Evolutionary conservation across 345 rosid genomes (phyloP), one percentile per base, ranked within the genome.

Genomic region (Brassica juncea): DNA sequence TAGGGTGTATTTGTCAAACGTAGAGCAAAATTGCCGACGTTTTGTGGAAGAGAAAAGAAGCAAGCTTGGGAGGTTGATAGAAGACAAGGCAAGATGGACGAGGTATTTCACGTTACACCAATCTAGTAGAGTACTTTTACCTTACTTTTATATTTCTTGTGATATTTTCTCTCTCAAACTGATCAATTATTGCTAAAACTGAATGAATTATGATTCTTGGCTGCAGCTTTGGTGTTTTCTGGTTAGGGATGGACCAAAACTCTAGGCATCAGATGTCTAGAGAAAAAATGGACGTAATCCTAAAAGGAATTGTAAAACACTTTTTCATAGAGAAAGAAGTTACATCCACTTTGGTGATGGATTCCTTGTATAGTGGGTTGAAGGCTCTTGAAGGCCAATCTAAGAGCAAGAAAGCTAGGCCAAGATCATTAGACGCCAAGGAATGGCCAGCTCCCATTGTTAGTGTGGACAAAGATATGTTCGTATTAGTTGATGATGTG

Each of bases 261-360:
- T 64, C 92, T 35, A 86, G 92, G 80, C 86, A 85, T 54, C 85
- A 84, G 71, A 91, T 95, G 99, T 93, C 92, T 66, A 84, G 87
- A 81, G 99, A 95, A 86, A 93, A 90, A 85, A 81, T 84, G 72
- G 93, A 93, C 60, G 89, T 84, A 72, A 88, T 93, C 82, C 86
- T 91, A 78, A 95, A 93, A 89, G 91, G 89, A 79, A 89, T 91
- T 76, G 98, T 95, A 71, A 95, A 93, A 72, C 94, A 95, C 74
- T 95, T 93, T 86, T 95, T 95, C 79, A 85, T 93, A 80, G 99
- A 95, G 84, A 95, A 95, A 88, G 99, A 95, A 87, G 99, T 95
- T 73, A 86, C 97, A 59, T 95, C 99, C 72, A 93, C 99, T 70
- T 86, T 95, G 94, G 98, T 93, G 61, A 93, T 95, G 99, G 99